These are phyloP conservation scores for Xerocomus spinulosus DNA, from an alignment of 768 basidiomycete species.

Conservation along the genomic window DNA sequence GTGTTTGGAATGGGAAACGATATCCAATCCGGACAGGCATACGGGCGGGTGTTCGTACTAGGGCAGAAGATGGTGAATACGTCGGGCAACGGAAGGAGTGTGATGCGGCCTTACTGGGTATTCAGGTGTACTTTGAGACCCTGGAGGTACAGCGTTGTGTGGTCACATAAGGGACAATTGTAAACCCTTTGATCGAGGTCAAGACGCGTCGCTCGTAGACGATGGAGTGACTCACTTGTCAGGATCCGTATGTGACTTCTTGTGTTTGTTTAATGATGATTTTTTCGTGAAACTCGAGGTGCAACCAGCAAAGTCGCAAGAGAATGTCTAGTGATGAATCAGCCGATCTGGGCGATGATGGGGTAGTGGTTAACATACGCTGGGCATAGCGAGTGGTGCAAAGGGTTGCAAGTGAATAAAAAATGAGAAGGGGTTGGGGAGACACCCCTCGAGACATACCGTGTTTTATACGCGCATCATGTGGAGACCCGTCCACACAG, in stretches of 20 bases:
- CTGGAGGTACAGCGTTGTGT: neutral
- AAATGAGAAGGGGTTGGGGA: no score
- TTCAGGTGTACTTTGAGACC: neutral
- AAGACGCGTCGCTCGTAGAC: neutral
- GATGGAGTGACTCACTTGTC: neutral
- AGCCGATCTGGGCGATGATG: neutral
- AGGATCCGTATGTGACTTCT: neutral
- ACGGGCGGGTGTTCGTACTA: no score
- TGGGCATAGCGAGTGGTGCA: conserved; percentile 1
- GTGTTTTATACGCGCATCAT: no score
- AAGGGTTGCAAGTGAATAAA: no score
- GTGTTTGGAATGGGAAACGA: no score
- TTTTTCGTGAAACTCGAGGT: neutral
- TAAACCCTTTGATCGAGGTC: neutral
- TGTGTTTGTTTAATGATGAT: neutral
- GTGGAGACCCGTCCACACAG: no score
- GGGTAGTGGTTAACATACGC: neutral
- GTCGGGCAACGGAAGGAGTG: no score
- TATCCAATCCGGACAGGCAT: no score
- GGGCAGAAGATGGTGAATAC: no score
- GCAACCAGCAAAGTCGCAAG: neutral
- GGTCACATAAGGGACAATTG: neutral
- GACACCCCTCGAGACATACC: no score
- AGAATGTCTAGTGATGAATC: neutral
- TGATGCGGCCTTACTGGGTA: neutral